Conservation (phyloP, 345 rosid genomes). For the Lagerstroemia speciosa region DNA sequence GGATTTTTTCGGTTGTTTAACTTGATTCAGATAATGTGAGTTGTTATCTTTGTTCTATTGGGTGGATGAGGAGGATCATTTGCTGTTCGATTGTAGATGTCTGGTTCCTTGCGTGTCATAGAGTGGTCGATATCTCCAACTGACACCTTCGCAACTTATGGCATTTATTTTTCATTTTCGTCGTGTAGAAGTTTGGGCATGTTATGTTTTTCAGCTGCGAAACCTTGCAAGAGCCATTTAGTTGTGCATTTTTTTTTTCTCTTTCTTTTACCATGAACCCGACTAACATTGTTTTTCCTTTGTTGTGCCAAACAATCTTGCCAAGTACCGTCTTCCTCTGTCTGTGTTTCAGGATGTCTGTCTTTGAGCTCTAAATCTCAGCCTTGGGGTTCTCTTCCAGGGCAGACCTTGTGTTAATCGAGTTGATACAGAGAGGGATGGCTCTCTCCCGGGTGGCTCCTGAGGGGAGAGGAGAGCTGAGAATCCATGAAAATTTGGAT, state of each 20-base stretch:
- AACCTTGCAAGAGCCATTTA: no score
- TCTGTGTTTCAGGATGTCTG: neutral
- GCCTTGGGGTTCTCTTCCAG: neutral
- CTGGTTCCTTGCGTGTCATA: no score
- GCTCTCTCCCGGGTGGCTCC: constrained; percentile 48
- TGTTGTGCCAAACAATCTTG: neutral
- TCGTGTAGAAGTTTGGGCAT: no score
- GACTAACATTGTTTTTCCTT: neutral
- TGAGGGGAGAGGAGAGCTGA: constrained; percentile 55
- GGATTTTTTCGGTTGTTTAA: neutral
- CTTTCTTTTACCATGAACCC: no score
- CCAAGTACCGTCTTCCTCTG: neutral
- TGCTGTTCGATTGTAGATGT: no score
- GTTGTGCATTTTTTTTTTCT: no score
- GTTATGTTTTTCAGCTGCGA: no score
- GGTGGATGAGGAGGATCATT: neutral
- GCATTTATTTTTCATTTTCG: no score
- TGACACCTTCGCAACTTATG: no score
- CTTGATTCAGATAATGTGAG: neutral
- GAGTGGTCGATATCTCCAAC: no score
- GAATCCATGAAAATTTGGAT: constrained; percentile 63
- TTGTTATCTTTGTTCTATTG: neutral
- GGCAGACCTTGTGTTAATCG: constrained; percentile 7
- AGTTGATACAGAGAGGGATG: constrained; percentile 38
- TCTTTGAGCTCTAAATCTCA: neutral